Conservation (phyloP, 192 early-diverging fungal genomes). For the Entomortierella lignicola region DNA sequence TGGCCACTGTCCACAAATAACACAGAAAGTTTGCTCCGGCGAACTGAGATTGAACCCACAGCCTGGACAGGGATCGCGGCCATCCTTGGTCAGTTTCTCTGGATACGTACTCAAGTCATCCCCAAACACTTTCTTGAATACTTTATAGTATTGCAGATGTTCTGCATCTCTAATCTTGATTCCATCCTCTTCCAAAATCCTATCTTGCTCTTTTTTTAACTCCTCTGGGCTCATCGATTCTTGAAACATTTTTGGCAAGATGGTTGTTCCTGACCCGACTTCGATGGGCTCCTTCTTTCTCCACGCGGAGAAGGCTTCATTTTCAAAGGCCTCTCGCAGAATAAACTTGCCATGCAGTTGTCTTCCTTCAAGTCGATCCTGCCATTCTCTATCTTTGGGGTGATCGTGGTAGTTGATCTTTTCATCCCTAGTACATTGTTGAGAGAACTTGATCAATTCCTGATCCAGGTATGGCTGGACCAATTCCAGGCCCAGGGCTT, state of each 20-base stretch:
- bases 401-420: slow-evolving; percentile 59
- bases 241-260: slow-evolving; percentile 62
- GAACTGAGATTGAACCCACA: slow-evolving; percentile 71
- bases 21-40: slow-evolving; percentile 68
- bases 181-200: slow-evolving; percentile 55
- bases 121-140: slow-evolving; percentile 62
- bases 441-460: slow-evolving; percentile 63
- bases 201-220: slow-evolving; percentile 33
- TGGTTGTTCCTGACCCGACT: slow-evolving; percentile 68
- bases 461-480: slow-evolving; percentile 70
- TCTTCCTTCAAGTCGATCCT: slow-evolving; percentile 26
- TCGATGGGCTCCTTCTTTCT: slow-evolving; percentile 78
- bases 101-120: slow-evolving; percentile 25
- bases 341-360: slow-evolving; percentile 68
- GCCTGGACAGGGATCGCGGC: slow-evolving; percentile 66
- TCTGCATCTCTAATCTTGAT: slow-evolving; percentile 72
- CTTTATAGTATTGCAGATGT: slow-evolving; percentile 69
- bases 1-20: slow-evolving; percentile 74
- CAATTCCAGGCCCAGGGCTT: slow-evolving; percentile 55
- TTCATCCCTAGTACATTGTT: slow-evolving; percentile 50
- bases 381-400: slow-evolving; percentile 30
- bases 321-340: slow-evolving; percentile 69
- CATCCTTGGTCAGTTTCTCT: slow-evolving; percentile 50
- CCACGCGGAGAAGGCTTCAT: slow-evolving; percentile 66
- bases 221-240: slow-evolving; percentile 35